A percentile compares a stretch with the other conserved stretches of the same genome.
Evolutionary conservation across 2,329 filamentous ascomycete species (phyloP).

Genomic region (Colletotrichum chrysophilum): DNA sequence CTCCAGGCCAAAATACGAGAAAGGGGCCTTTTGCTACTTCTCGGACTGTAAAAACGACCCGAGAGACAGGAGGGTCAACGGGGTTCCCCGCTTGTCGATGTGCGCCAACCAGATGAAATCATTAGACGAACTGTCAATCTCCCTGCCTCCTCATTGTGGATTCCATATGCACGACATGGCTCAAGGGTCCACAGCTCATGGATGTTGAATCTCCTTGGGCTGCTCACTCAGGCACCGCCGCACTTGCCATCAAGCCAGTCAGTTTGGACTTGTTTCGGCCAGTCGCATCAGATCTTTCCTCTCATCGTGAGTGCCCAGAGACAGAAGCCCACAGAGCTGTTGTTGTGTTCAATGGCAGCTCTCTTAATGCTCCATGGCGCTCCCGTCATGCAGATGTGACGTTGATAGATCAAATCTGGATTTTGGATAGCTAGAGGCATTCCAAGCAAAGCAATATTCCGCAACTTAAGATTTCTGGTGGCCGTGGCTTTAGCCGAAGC

Average conservation of each 20-base stretch:
- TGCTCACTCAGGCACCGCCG: neutral
- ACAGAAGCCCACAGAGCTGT: no score
- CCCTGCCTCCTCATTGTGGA: neutral
- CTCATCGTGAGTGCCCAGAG: fast-evolving
- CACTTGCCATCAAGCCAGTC: neutral
- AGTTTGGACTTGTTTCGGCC: neutral
- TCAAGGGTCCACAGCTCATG: neutral
- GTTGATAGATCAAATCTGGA: no score
- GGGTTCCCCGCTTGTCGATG: neutral
- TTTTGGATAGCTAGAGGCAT: fast-evolving
- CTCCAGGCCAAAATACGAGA: neutral
- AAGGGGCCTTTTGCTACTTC: neutral
- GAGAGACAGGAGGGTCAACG: neutral
- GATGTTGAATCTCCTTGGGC: neutral
- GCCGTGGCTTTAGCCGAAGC: no score
- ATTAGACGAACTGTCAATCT: neutral
- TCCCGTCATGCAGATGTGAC: no score
- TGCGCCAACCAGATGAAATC: neutral
- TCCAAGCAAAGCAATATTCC: fast-evolving
- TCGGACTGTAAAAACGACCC: neutral
- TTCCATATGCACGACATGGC: neutral
- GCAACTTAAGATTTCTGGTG: no score
- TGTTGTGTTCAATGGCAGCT: no score
- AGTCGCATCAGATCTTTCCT: fast-evolving
- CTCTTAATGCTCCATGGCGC: no score